Conservation (phyloP, 2,329 filamentous ascomycete species). For the Camptophora hylomeconis region DNA sequence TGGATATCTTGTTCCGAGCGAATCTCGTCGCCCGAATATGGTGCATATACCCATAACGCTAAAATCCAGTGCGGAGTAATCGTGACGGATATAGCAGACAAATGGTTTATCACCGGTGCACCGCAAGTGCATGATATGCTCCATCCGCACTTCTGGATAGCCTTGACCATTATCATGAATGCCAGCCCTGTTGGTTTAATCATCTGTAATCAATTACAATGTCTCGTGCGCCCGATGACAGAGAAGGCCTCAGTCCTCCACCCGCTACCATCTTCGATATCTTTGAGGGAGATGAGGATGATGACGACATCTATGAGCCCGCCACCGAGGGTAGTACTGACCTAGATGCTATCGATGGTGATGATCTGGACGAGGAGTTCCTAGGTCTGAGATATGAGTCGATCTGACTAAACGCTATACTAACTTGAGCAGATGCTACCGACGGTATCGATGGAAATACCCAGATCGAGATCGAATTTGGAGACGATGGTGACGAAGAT, state of each 20-base stretch:
- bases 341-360: constrained; percentile 1
- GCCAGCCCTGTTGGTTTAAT: too few relatives aligned
- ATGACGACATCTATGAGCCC: constrained; percentile 9
- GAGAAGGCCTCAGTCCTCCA: constrained; percentile 12
- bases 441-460: constrained; percentile 9
- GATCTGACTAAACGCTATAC: neutral
- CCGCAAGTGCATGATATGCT: too few relatives aligned
- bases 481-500: constrained; percentile 35
- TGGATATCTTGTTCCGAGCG: too few relatives aligned
- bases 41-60: too few relatives aligned
- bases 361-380: constrained; percentile 4
- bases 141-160: too few relatives aligned
- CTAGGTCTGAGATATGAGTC: neutral
- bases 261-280: constrained; percentile 12
- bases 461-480: constrained; percentile 15
- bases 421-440: constrained; percentile 10
- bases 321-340: constrained; percentile 3
- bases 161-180: too few relatives aligned
- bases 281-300: constrained; percentile 13
- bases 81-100: too few relatives aligned
- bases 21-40: too few relatives aligned
- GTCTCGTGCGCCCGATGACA: constrained; percentile 8
- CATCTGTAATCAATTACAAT: constrained; percentile 9
- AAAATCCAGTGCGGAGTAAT: too few relatives aligned
- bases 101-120: too few relatives aligned